phyloP scores from a whole-genome alignment of 192 early-diverging fungal species.

The Backusella macrospora region DNA sequence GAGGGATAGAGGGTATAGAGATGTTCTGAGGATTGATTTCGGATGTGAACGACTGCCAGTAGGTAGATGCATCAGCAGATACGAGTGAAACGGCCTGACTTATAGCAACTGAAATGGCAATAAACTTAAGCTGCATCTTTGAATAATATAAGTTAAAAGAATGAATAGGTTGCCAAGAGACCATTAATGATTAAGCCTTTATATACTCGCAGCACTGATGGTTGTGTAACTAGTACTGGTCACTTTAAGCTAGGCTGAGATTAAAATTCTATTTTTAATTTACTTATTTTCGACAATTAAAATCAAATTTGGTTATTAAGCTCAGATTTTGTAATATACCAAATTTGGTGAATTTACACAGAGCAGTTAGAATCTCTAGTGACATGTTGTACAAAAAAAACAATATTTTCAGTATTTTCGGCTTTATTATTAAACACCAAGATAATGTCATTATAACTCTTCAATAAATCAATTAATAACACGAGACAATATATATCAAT shows the following conservation, averaged over 20 bases:
- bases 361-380: not conserved
- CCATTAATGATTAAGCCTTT: not conserved
- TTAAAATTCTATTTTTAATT: not conserved
- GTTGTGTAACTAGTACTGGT: not conserved
- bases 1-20: slow-evolving; percentile 37
- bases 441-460: too few relatives aligned
- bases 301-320: not conserved
- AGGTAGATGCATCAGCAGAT: slow-evolving; percentile 1
- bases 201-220: slow-evolving; percentile 13
- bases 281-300: slow-evolving; percentile 9
- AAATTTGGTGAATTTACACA: not conserved
- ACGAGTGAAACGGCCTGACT: slow-evolving; percentile 9
- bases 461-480: too few relatives aligned
- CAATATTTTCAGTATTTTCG: too few relatives aligned
- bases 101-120: slow-evolving; percentile 31
- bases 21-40: slow-evolving; percentile 22
- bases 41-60: slow-evolving; percentile 19
- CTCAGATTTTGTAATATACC: not conserved
- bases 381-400: too few relatives aligned
- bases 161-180: slow-evolving; percentile 4
- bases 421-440: too few relatives aligned
- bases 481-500: too few relatives aligned
- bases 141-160: not conserved
- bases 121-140: slow-evolving; percentile 33
- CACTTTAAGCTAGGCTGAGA: slow-evolving; percentile 3